Percentiles rank a stretch among this genome's conserved stretches.
Evolutionary conservation across 176 grass and related monocot genomes (phyloP).

Genomic region (Triticum monococcum): DNA sequence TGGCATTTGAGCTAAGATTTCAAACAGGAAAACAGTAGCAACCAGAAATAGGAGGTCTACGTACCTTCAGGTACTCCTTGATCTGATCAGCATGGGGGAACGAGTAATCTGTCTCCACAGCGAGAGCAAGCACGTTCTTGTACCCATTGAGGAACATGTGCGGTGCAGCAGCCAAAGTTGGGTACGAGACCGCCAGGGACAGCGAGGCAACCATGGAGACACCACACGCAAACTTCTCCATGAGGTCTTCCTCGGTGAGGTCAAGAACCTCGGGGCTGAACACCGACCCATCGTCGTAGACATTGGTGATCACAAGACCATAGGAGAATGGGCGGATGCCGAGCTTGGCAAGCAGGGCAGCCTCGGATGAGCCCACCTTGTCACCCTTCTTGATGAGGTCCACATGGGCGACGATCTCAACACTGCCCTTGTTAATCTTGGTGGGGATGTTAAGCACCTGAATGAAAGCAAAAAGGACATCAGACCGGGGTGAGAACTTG

Average conservation of each 20-base stretch:
- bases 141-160: conserved; percentile 95
- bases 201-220: conserved; percentile 75
- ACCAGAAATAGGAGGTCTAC: not conserved
- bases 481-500: not conserved
- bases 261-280: conserved; percentile 89
- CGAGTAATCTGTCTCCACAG: conserved; percentile 74
- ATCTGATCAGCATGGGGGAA: conserved; percentile 72
- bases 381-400: conserved; percentile 82
- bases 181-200: conserved; percentile 68
- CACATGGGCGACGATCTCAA: conserved; percentile 75
- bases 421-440: conserved; percentile 87
- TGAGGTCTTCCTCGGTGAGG: conserved; percentile 70
- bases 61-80: conserved; percentile 80
- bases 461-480: not conserved
- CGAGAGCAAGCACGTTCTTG: conserved; percentile 86
- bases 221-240: conserved; percentile 61
- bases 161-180: conserved; percentile 65
- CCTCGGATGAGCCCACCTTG: conserved; percentile 83
- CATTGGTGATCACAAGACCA: conserved; percentile 56
- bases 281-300: conserved; percentile 68
- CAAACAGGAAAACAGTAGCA: not conserved
- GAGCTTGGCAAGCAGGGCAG: conserved; percentile 72
- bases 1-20: not conserved
- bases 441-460: conserved; percentile 90
- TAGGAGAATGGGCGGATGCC: conserved; percentile 82